phyloP scores from a whole-genome alignment of 805 yeast genomes.

The Hanseniaspora pseudoguilliermondii region DNA sequence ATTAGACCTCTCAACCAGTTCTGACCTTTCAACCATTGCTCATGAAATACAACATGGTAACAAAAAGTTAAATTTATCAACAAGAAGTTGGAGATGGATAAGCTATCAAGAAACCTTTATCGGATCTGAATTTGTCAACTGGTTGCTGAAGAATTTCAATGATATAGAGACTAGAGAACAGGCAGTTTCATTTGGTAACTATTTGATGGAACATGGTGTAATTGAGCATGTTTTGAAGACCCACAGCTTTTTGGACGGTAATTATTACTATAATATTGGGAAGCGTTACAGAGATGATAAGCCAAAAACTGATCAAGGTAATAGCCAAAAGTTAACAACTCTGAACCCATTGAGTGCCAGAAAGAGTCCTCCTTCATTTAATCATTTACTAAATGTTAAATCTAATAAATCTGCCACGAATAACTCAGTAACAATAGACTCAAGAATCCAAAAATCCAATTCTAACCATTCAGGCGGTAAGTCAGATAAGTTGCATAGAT shows the following conservation, averaged over 20 bases:
- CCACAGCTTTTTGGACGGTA: slow-evolving; percentile 83
- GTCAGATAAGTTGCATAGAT: slow-evolving; percentile 3
- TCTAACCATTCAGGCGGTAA: slow-evolving; percentile 12
- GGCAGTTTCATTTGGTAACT: slow-evolving; percentile 70
- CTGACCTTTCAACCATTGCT: slow-evolving; percentile 43
- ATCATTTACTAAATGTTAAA: slow-evolving; percentile 3
- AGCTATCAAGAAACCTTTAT: slow-evolving; percentile 64
- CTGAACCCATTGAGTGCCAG: background rate
- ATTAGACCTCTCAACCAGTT: slow-evolving; percentile 34
- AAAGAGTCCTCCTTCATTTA: slow-evolving; percentile 8
- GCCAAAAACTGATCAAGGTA: background rate
- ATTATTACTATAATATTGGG: slow-evolving; percentile 68
- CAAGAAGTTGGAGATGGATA: slow-evolving; percentile 85
- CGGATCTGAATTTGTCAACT: slow-evolving; percentile 74
- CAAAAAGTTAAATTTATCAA: slow-evolving; percentile 54
- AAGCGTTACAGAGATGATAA: slow-evolving; percentile 36
- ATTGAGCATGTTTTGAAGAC: slow-evolving; percentile 72
- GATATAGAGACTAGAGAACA: slow-evolving; percentile 75
- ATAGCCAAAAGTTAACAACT: background rate
- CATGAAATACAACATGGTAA: slow-evolving; percentile 48
- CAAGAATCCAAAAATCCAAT: background rate
- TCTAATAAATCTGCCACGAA: background rate
- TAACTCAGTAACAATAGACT: background rate
- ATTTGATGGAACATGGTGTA: slow-evolving; percentile 55
- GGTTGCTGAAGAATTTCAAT: slow-evolving; percentile 67